phyloP scores from a whole-genome alignment of 306 rosid genomes.

The Albizia julibrissin region DNA sequence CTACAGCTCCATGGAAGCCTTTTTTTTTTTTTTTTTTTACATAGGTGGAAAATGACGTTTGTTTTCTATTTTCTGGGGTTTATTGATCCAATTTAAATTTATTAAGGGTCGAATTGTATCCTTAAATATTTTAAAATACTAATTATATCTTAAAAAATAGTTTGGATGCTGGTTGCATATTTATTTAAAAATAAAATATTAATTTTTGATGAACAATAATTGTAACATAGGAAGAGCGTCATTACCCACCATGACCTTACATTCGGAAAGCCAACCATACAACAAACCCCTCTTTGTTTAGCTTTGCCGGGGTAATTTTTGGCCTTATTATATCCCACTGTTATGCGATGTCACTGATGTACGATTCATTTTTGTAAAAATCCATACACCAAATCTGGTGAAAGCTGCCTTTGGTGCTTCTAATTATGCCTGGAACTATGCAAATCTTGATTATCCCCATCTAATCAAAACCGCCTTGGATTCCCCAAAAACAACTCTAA shows the following conservation, averaged over 20 bases:
- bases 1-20: too few species aligned
- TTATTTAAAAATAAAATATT: background rate
- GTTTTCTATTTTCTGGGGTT: too few species aligned
- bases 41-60: too few species aligned
- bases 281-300: background rate
- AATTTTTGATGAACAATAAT: background rate
- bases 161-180: too few species aligned
- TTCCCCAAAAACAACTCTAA: slow-evolving; percentile 37
- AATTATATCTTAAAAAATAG: too few species aligned
- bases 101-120: too few species aligned
- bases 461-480: slow-evolving; percentile 55
- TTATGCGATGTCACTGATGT: slow-evolving; percentile 49
- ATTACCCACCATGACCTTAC: slow-evolving; percentile 12
- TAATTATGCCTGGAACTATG: slow-evolving; percentile 46
- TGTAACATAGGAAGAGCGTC: background rate
- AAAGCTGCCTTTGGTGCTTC: slow-evolving; percentile 35
- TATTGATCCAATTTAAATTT: too few species aligned
- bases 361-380: slow-evolving; percentile 38
- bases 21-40: too few species aligned
- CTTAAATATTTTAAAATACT: too few species aligned
- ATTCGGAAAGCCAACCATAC: slow-evolving; percentile 43
- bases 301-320: slow-evolving; percentile 55
- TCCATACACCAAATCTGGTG: slow-evolving; percentile 58
- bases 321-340: slow-evolving; percentile 30
- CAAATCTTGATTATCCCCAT: slow-evolving; percentile 28